Evolutionary conservation across 1,139 yeast genomes (phyloP), one percentile per base, ranked within the genome.

Genomic region (Blastobotrys persicus): DNA sequence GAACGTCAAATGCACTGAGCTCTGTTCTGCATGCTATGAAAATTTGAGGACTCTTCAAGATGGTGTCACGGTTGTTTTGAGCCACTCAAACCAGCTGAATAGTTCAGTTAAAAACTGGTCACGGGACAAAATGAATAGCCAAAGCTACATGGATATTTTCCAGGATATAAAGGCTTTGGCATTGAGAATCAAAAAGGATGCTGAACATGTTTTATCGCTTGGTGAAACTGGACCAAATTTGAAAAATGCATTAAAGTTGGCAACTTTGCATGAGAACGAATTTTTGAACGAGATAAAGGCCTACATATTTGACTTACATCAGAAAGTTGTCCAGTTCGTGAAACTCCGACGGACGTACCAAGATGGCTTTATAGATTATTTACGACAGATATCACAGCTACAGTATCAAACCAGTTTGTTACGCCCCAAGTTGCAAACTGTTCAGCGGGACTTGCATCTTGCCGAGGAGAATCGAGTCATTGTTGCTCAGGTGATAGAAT

Each of bases 401-500:
- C 74, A 70, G 45, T 54, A 56, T 31, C 55, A 57, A 5, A 61
- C 67, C 11, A 59, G 64, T 13, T 57, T 60, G 14, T 54, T 69
- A 3, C 57, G 67, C 31, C 62, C 63, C 3, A 59, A 58, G 31
- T 51, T 70, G 6, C 56, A 55, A 9, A 64, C 66, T 2, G 56
- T 72, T 34, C 65, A 63, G 37, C 58, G 58, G 6, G 60, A 61
- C 26, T 57, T 77, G 33, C 67, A 67, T 55, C 45, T 65, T 60
- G 60, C 76, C 62, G 74, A 81, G 68, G 62, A 69, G 45, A 48
- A 69, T 65, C 76, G 78, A 65, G 60, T 69, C 32, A 49, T 63
- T 48, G 69, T 78, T 11, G 77, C 78, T 14, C 70, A 70, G 35
- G 82, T 88, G 1, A 76, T 83, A 14, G 96, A 88, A 62, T 65